These are phyloP conservation scores for Seiridium cupressi DNA, from an alignment of 2,329 filamentous ascomycete genomes.

Conservation along the genomic window DNA sequence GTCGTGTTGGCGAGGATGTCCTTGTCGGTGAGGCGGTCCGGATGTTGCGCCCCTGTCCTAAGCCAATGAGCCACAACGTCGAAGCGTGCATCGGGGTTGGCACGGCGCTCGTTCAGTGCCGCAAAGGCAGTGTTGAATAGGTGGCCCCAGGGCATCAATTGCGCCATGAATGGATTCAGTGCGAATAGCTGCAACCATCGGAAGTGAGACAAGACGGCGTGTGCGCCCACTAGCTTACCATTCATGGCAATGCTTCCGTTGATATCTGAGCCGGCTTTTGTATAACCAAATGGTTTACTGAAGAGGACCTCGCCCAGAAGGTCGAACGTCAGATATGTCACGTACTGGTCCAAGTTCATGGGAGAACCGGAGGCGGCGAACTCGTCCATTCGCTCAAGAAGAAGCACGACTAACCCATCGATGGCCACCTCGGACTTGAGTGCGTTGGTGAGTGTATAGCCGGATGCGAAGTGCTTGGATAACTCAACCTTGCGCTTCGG, in stretches of 20 bases:
- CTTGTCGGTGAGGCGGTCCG: neutral
- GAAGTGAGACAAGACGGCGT: neutral
- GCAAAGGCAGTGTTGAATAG: neutral
- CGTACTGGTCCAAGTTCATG: slow-evolving; percentile 11
- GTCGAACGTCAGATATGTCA: slow-evolving; percentile 21
- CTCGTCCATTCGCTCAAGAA: slow-evolving; percentile 6
- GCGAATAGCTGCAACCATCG: neutral
- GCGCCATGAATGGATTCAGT: slow-evolving; percentile 14
- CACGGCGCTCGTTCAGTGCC: neutral
- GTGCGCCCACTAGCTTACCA: neutral
- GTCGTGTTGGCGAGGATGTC: neutral
- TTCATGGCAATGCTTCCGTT: slow-evolving; percentile 17
- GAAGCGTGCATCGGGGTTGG: neutral
- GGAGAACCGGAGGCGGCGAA: neutral
- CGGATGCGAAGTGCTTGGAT: slow-evolving; percentile 25
- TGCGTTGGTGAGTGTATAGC: slow-evolving; percentile 24
- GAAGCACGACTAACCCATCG: neutral
- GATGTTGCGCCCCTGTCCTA: neutral
- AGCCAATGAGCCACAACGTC: neutral
- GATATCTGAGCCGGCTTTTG: slow-evolving; percentile 21
- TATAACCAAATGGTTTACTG: slow-evolving; percentile 24
- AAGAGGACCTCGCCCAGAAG: slow-evolving; percentile 25
- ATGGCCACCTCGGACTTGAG: slow-evolving; percentile 14
- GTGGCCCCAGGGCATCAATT: neutral
- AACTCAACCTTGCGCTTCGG: slow-evolving; percentile 12